Evolutionary conservation across 768 basidiomycete species (phyloP).

Genomic region (Boletus rubropictus): DNA sequence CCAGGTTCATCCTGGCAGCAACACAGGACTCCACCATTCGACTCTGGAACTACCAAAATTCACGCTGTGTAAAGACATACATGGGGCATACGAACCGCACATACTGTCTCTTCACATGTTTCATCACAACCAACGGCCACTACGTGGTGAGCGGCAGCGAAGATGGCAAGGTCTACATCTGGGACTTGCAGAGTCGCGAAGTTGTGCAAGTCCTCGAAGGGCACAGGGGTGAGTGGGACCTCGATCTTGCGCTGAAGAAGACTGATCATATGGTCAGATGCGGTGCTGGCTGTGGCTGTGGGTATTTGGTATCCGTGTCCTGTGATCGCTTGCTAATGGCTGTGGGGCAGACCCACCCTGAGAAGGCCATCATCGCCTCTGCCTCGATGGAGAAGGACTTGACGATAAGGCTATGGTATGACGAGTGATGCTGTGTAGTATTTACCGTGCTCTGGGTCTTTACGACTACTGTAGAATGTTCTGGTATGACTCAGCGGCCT

Average conservation of each 20-base stretch:
- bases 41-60: slow-evolving; percentile 90
- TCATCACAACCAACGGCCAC: slow-evolving; percentile 50
- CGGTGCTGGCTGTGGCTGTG: slow-evolving; percentile 77
- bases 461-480: no score
- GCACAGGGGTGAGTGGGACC: slow-evolving; percentile 59
- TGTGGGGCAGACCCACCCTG: slow-evolving; percentile 65
- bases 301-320: slow-evolving; percentile 19
- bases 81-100: slow-evolving; percentile 82
- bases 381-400: slow-evolving; percentile 88
- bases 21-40: slow-evolving; percentile 94
- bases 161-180: slow-evolving; percentile 81
- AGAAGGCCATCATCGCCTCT: slow-evolving; percentile 69
- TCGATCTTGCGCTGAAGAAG: not conserved
- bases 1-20: slow-evolving; percentile 79
- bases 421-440: slow-evolving; percentile 26
- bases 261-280: slow-evolving; percentile 29
- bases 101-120: slow-evolving; percentile 71
- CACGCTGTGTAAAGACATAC: slow-evolving; percentile 90
- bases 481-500: slow-evolving; percentile 5
- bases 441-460: no score
- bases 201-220: slow-evolving; percentile 71
- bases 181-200: slow-evolving; percentile 82
- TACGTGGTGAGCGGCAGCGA: slow-evolving; percentile 88
- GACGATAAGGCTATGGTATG: slow-evolving; percentile 77
- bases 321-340: slow-evolving; percentile 2